Evolutionary conservation across 306 rosid species (phyloP).

Genomic region (Canavalia ensiformis): DNA sequence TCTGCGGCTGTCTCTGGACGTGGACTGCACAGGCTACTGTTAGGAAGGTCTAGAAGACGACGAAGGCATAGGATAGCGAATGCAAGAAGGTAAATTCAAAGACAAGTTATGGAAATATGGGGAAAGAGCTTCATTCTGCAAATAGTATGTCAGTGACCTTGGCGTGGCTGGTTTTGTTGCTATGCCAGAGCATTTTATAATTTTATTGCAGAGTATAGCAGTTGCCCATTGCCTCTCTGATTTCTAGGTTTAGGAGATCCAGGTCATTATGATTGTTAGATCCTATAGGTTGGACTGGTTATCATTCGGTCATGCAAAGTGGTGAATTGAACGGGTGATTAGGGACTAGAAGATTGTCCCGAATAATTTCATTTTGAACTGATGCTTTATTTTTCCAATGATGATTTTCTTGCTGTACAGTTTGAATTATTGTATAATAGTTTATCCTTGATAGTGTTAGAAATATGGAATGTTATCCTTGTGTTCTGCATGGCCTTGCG

Average conservation of each 20-base stretch:
- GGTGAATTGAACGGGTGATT: slow-evolving; percentile 51
- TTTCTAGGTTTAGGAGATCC: slow-evolving; percentile 49
- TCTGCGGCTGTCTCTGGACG: slow-evolving; percentile 67
- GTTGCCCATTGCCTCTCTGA: slow-evolving; percentile 50
- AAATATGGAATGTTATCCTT: slow-evolving; percentile 2
- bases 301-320: slow-evolving; percentile 47
- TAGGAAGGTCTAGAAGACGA: slow-evolving; percentile 66
- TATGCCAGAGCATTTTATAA: slow-evolving; percentile 44
- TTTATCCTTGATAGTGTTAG: slow-evolving; percentile 33
- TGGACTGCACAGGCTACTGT: slow-evolving; percentile 51
- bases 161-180: slow-evolving; percentile 45
- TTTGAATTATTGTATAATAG: slow-evolving; percentile 42
- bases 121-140: slow-evolving; percentile 45
- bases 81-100: slow-evolving; percentile 48
- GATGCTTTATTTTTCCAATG: slow-evolving; percentile 38
- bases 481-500: slow-evolving; percentile 12
- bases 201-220: slow-evolving; percentile 49
- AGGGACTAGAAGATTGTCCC: slow-evolving; percentile 40
- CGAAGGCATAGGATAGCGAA: slow-evolving; percentile 58
- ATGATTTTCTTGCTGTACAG: slow-evolving; percentile 51
- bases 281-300: slow-evolving; percentile 41
- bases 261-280: slow-evolving; percentile 42
- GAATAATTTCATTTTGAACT: slow-evolving; percentile 46
- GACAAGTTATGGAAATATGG: slow-evolving; percentile 24
- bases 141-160: slow-evolving; percentile 31